Conservation (phyloP, 2,329 filamentous ascomycete species). For the Fusarium bulbicola region DNA sequence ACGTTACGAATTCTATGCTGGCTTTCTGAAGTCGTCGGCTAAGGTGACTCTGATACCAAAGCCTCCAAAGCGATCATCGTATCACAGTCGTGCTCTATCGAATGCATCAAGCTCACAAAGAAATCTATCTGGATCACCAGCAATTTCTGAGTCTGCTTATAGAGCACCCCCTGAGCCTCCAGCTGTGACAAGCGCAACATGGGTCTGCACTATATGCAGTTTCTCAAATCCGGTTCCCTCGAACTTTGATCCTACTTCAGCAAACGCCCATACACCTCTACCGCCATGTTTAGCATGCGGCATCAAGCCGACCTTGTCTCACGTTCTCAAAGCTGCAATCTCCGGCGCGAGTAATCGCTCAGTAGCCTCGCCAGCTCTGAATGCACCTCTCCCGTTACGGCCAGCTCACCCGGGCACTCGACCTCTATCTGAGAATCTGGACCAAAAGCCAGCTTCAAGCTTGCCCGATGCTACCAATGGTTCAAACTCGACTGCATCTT, state of each 20-base stretch:
- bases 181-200: slow-evolving; percentile 74
- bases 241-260: slow-evolving; percentile 88
- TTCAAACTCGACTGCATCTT: slow-evolving; percentile 48
- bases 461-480: slow-evolving; percentile 1
- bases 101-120: slow-evolving; percentile 57
- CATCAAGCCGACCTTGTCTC: slow-evolving; percentile 86
- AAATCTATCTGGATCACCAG: slow-evolving; percentile 57
- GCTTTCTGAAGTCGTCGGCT: slow-evolving; percentile 93
- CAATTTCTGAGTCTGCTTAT: slow-evolving; percentile 54
- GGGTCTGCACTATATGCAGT: slow-evolving; percentile 96
- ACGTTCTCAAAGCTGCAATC: slow-evolving; percentile 88
- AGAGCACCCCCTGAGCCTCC: slow-evolving; percentile 52
- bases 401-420: slow-evolving; percentile 29
- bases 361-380: slow-evolving; percentile 24
- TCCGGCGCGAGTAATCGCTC: slow-evolving; percentile 71
- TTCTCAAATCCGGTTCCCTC: slow-evolving; percentile 93
- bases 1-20: slow-evolving; percentile 88
- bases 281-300: slow-evolving; percentile 93
- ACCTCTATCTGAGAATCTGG: slow-evolving; percentile 13
- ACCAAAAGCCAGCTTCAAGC: not conserved
- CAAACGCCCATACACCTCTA: slow-evolving; percentile 80
- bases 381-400: slow-evolving; percentile 45
- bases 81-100: slow-evolving; percentile 63
- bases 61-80: slow-evolving; percentile 71
- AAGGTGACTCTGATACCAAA: slow-evolving; percentile 93